Evolutionary conservation across 1,284 basidiomycete genomes (phyloP), one percentile per base, ranked within the genome.

Genomic region (Chondrostereum purpureum): DNA sequence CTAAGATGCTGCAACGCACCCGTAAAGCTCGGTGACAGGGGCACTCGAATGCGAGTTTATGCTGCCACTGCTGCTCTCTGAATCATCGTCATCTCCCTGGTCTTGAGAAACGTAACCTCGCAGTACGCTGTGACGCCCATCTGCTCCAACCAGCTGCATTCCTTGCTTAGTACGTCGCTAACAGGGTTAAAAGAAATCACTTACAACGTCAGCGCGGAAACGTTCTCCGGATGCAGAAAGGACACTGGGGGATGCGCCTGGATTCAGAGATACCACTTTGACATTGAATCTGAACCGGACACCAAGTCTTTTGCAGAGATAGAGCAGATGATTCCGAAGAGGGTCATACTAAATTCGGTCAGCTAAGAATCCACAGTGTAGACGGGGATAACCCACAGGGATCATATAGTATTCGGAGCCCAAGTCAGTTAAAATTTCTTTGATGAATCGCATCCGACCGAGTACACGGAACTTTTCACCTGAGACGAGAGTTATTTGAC

Each of bases 61-160:
- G 27, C 14, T n/a, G 10, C n/a, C 23, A 43, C n/a, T 14, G 27
- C 16, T 11, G 34, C 14, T 2, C 10, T 22, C 13, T 34, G n/a
- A 12, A 17, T 14, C 12, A 3, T 41, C 39, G 13, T 22, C 16
- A 16, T 27, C 13, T 12, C 8, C n/a, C 27, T 10, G 23, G 12
- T 17, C 52, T 55, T 34, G 47, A 60, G 11, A 63, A 4, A 80
- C 71, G 5, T 67, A 60, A 35, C 70, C 62, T 42, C 82, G 72
- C 5, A 78, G 59, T 36, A 70, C 52, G 53, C 79, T 81, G 55
- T 75, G 60, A 14, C 67, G 65, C 12, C 78, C 78, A 54, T 80
- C 78, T 2, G 77, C 77, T 11, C 72, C 77, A 2, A 80, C 57
- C 20, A 31, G 8, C 27, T 31, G 27, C 27, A 31, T 8, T n/a